Evolutionary conservation across 2,329 filamentous ascomycete genomes (phyloP).

Genomic region (Aspergillus proliferans): DNA sequence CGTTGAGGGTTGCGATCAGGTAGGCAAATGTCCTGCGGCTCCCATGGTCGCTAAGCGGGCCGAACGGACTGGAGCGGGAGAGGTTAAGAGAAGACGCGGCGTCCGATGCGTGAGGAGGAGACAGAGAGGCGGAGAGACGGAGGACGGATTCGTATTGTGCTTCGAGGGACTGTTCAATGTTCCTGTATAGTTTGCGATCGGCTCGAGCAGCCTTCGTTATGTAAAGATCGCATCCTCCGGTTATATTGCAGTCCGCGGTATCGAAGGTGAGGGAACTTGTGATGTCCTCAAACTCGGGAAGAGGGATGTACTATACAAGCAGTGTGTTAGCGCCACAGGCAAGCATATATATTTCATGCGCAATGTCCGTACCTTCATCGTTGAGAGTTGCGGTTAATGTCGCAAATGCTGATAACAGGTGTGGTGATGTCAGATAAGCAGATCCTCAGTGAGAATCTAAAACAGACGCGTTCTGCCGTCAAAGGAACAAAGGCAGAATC

Average conservation of each 20-base stretch:
- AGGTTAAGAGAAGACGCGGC: conserved; percentile 64
- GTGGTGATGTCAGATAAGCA: neutral
- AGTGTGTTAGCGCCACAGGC: neutral
- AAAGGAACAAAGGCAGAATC: too few relatives aligned
- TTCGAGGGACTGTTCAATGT: conserved; percentile 85
- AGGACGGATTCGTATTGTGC: conserved; percentile 85
- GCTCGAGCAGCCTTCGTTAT: conserved; percentile 92
- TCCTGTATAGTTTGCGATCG: conserved; percentile 96
- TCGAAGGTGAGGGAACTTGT: conserved; percentile 93
- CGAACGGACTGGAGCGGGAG: conserved; percentile 84
- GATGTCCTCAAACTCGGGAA: conserved; percentile 85
- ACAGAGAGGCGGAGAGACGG: conserved; percentile 78
- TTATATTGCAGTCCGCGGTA: conserved; percentile 84
- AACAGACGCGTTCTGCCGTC: too few relatives aligned
- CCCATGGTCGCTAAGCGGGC: conserved; percentile 77
- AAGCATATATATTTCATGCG: neutral
- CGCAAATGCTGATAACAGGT: conserved; percentile 1
- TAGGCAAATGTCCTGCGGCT: conserved; percentile 92
- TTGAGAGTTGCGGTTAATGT: conserved; percentile 2
- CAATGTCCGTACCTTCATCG: conserved; percentile 14
- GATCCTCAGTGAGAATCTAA: neutral
- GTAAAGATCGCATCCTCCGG: conserved; percentile 92
- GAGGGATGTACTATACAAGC: conserved; percentile 70
- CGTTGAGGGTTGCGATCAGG: conserved; percentile 91
- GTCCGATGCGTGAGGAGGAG: conserved; percentile 69